Evolutionary conservation across 139 green algal genomes (phyloP), one percentile per base, ranked within the genome.

Genomic region (Tetradesmus lagerheimii): DNA sequence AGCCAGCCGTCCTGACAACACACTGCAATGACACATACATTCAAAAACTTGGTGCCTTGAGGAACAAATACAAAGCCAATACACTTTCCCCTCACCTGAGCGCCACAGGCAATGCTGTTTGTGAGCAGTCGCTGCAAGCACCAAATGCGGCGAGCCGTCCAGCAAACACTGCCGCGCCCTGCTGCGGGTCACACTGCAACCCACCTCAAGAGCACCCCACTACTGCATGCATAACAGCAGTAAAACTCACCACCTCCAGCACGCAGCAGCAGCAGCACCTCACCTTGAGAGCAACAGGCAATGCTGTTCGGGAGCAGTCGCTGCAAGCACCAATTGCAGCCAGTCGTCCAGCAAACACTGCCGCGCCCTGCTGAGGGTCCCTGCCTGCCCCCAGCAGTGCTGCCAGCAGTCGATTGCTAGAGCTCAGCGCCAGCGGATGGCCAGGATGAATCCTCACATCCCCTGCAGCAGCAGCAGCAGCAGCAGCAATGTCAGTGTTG

Each of bases 251-350:
- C 50, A 64, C 12, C 50, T 64, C 15, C 11, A 27, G 50, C 20
- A 64, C 15, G 12, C 5, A 27, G 12, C 11, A 20, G 16, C 15
- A 64, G 15, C 50, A 25, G 2, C 50, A 2, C 12, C 80, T 47
- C 50, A 86, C 80, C 80, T 64, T 86, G 16, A 86, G 80, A 15
- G 8, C 15, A 1, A 86, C 80, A 31, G n/a, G 31, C 31, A 86
- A 1, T 43, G 45, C 80, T 9, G 41, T 86, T 11, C 31, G 5
- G 1, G 47, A 74, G 47, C 80, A 86, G 20, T 86, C 15, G 8
- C 4, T 62, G 50, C 80, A 86, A 12, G 31, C 25, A 11, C 25
- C 41, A 27, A 86, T 50, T 2, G 34, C 23, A 16, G 80, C 80
- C 50, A 86, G 80, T 15, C 50, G 8, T 31, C 80, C 80, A 20